phyloP scores from a whole-genome alignment of 805 yeast species.

The Candida multigemmis region DNA sequence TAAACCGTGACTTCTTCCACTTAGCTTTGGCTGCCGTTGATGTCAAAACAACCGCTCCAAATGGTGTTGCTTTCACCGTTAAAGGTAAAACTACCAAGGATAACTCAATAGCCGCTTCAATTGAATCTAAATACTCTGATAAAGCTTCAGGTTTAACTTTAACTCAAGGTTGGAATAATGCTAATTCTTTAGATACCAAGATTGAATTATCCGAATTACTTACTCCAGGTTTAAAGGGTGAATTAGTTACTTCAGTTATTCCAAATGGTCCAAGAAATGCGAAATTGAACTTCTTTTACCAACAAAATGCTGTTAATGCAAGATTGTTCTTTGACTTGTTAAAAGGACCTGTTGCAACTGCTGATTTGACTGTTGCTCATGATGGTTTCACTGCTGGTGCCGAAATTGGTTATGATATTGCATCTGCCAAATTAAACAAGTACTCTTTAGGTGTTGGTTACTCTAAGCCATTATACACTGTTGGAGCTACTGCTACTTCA shows the following conservation, averaged over 20 bases:
- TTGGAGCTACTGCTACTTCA: conserved; percentile 76
- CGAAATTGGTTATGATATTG: conserved; percentile 93
- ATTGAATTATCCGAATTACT: conserved; percentile 85
- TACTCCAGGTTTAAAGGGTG: conserved; percentile 93
- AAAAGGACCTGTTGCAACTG: conserved; percentile 92
- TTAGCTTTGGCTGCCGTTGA: conserved; percentile 78
- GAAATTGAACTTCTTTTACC: conserved; percentile 82
- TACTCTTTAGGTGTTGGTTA: conserved; percentile 93
- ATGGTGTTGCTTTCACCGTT: conserved; percentile 90
- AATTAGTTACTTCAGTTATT: conserved; percentile 76
- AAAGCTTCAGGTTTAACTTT: conserved; percentile 85
- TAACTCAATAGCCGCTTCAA: conserved; percentile 75
- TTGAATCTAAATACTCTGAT: conserved; percentile 90
- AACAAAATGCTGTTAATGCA: conserved; percentile 88
- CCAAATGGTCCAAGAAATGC: conserved; percentile 84
- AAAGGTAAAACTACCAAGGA: conserved; percentile 83
- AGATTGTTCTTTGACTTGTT: conserved; percentile 91
- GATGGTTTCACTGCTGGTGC: conserved; percentile 97
- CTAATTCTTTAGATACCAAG: conserved; percentile 87
- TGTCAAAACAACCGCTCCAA: conserved; percentile 89
- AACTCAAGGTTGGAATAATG: conserved; percentile 97
- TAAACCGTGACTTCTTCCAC: conserved; percentile 91
- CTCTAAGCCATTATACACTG: conserved; percentile 79
- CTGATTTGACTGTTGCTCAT: conserved; percentile 91
- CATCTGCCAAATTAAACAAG: conserved; percentile 85